Evolutionary conservation across 129 eudicot species (phyloP).

Genomic region (Oenanthe sinensis): DNA sequence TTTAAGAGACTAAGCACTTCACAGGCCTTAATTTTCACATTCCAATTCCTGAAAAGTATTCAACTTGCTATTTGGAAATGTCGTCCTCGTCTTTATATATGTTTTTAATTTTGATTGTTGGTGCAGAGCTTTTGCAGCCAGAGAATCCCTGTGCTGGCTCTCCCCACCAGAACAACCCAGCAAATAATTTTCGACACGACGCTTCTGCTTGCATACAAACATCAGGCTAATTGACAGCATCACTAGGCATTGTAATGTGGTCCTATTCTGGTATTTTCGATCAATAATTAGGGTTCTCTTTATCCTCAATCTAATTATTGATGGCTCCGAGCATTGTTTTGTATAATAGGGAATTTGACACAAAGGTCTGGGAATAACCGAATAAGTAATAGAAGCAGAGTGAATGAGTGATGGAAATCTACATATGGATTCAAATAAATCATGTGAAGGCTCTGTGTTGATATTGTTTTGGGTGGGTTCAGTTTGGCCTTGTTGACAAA

Average conservation of each 20-base stretch:
- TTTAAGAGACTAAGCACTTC: not conserved
- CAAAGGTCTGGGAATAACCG: not conserved
- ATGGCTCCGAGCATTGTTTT: not conserved
- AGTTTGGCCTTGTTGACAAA: not conserved
- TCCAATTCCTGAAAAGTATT: not conserved
- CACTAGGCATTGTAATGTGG: not conserved
- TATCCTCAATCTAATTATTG: not conserved
- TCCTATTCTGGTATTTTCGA: not conserved
- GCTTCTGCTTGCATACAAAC: not conserved
- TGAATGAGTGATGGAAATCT: not conserved
- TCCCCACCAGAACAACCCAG: slow-evolving; percentile 9
- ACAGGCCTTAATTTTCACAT: not conserved
- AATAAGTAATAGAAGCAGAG: not conserved
- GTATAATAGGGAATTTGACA: not conserved
- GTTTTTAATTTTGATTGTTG: slow-evolving; percentile 1
- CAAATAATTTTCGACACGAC: slow-evolving; percentile 3
- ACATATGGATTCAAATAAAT: not conserved
- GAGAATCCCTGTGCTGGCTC: slow-evolving; percentile 29
- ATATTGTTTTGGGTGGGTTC: not conserved
- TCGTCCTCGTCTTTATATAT: not conserved
- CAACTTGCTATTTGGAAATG: not conserved
- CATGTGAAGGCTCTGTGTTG: not conserved
- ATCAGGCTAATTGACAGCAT: not conserved
- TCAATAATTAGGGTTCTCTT: not conserved
- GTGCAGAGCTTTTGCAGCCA: slow-evolving; percentile 49